phyloP scores from a whole-genome alignment of 352 stramenopile genomes.

The Thalassiosira oceanica region DNA sequence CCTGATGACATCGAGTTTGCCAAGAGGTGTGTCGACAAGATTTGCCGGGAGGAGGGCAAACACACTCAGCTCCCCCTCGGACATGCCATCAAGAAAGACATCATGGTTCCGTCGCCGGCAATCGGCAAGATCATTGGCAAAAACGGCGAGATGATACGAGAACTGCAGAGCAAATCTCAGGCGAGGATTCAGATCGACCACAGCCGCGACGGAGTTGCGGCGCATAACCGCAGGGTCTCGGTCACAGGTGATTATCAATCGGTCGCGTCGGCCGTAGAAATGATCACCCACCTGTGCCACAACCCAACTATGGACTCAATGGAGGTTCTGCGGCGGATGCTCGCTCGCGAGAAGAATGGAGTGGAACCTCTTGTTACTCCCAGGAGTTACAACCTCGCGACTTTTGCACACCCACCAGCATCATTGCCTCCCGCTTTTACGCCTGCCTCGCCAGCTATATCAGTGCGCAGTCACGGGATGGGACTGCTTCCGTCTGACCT shows the following conservation, averaged over 20 bases:
- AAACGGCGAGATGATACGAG: conserved; percentile 78
- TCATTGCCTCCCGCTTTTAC: no score
- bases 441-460: no score
- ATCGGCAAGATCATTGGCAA: conserved; percentile 81
- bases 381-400: no score
- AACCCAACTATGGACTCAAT: conserved; percentile 76
- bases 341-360: not conserved
- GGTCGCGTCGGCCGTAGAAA: conserved; percentile 70
- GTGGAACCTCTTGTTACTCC: not conserved
- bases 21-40: conserved; percentile 59
- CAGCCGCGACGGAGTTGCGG: conserved; percentile 30
- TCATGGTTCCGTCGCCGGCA: conserved; percentile 51
- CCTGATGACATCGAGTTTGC: conserved; percentile 74
- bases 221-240: conserved; percentile 53
- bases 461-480: no score
- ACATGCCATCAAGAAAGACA: conserved; percentile 50
- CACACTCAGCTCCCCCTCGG: conserved; percentile 62
- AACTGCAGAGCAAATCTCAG: conserved; percentile 67
- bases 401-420: no score
- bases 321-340: conserved; percentile 11
- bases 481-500: no score
- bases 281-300: conserved; percentile 69
- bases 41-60: conserved; percentile 50
- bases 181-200: conserved; percentile 83
- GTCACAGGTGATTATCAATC: conserved; percentile 66